Percentiles rank a stretch among this genome's conserved stretches.
Conservation (phyloP, 1,284 basidiomycete species). For the Gomphus sp. region DNA sequence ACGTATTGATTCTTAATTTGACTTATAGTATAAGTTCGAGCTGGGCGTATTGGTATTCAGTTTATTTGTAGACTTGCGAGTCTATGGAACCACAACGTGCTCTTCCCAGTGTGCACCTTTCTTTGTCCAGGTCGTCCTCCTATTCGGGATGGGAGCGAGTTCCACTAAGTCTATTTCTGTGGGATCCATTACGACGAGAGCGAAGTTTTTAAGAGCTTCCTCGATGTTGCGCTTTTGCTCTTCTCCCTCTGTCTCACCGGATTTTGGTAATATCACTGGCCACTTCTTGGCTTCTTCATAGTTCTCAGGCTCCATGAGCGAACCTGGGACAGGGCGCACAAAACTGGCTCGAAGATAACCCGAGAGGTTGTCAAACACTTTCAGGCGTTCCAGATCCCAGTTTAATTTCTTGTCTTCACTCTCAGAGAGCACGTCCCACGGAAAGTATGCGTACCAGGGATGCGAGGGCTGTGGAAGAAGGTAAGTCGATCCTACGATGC, state of each 20-base stretch:
- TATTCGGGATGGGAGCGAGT: slow-evolving; percentile 42
- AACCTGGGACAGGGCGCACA: slow-evolving; percentile 52
- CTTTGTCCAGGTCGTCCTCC: slow-evolving; percentile 40
- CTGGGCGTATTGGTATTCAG: not conserved
- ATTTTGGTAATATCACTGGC: slow-evolving; percentile 35
- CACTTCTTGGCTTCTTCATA: slow-evolving; percentile 47
- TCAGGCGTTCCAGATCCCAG: slow-evolving; percentile 51
- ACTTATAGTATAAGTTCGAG: not conserved
- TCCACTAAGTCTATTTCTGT: slow-evolving; percentile 53
- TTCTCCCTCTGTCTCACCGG: slow-evolving; percentile 31
- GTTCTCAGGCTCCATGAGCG: slow-evolving; percentile 24
- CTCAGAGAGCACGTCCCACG: slow-evolving; percentile 26
- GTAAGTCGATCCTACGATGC: slow-evolving; percentile 39
- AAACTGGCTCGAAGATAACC: slow-evolving; percentile 54
- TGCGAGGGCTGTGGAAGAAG: slow-evolving; percentile 33
- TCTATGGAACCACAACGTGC: slow-evolving; percentile 47
- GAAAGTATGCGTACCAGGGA: slow-evolving; percentile 15
- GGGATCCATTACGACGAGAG: slow-evolving; percentile 56
- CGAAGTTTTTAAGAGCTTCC: slow-evolving; percentile 49
- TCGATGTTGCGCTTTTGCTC: slow-evolving; percentile 18
- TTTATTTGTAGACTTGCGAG: too few relatives aligned
- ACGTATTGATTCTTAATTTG: not conserved
- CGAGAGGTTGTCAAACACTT: slow-evolving; percentile 44
- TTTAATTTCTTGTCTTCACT: slow-evolving; percentile 31
- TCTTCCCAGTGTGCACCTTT: slow-evolving; percentile 37